Evolutionary conservation across 305 asterid genomes (phyloP).

Genomic region (Ilex paraguariensis): DNA sequence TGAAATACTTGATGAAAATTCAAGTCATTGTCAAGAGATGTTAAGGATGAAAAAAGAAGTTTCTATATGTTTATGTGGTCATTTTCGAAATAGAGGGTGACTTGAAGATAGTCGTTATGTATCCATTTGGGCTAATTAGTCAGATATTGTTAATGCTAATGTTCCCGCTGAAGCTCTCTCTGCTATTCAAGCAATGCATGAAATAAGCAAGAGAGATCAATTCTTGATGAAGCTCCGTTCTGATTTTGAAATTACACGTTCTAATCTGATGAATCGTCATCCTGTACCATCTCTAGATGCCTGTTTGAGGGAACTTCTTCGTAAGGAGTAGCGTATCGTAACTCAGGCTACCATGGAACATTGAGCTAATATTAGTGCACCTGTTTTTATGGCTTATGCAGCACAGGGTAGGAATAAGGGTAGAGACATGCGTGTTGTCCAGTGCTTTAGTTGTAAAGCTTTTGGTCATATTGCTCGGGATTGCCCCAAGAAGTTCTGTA

Average conservation of each 20-base stretch:
- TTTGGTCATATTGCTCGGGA: background rate
- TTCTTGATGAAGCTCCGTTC: background rate
- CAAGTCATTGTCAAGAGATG: too few relatives aligned
- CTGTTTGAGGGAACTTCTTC: background rate
- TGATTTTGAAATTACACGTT: background rate
- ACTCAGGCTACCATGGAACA: background rate
- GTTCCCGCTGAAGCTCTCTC: background rate
- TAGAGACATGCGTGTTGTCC: background rate
- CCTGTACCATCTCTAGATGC: conserved; percentile 1
- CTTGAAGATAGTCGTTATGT: too few relatives aligned
- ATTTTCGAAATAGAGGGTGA: too few relatives aligned
- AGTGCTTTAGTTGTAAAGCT: background rate
- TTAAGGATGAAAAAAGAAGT: too few relatives aligned
- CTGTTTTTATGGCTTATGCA: background rate
- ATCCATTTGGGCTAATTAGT: conserved; percentile 1
- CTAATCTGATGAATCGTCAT: conserved; percentile 1
- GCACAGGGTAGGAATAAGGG: background rate
- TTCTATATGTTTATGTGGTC: too few relatives aligned
- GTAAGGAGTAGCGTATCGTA: background rate
- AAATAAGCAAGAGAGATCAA: background rate
- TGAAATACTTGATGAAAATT: too few relatives aligned
- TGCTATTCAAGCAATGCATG: background rate
- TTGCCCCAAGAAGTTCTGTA: background rate
- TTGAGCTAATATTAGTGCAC: too few relatives aligned
- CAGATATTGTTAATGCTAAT: conserved; percentile 2